phyloP scores from a whole-genome alignment of 2,329 filamentous ascomycete genomes.

The Ceratocystis smalleyi region DNA sequence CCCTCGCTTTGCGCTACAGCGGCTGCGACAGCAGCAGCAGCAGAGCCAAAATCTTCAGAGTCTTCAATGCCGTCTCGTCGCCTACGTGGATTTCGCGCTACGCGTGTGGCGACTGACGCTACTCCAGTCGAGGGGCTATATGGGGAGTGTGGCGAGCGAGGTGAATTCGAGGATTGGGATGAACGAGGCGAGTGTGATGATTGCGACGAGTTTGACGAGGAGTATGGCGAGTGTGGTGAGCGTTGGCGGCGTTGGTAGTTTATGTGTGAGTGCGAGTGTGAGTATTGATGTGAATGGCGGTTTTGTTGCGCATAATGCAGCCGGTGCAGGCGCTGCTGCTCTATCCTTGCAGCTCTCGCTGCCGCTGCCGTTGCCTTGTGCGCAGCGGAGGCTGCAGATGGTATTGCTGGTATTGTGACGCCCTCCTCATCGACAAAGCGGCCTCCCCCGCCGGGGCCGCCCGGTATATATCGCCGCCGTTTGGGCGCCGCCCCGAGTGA shows the following conservation, averaged over 20 bases:
- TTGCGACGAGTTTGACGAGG: too few relatives aligned
- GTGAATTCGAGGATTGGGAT: too few relatives aligned
- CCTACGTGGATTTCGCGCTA: conserved; percentile 42
- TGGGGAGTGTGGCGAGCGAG: neutral
- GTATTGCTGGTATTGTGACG: neutral
- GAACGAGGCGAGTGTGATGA: too few relatives aligned
- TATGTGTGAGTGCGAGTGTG: neutral
- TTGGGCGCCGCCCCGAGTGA: conserved; percentile 50
- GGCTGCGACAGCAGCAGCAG: conserved; percentile 77
- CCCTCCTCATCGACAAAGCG: conserved; percentile 62
- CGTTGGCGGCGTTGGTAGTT: neutral
- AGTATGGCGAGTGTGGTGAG: neutral
- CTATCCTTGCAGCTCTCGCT: conserved; percentile 18
- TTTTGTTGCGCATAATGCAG: neutral
- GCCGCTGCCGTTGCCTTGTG: conserved; percentile 23
- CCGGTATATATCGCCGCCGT: conserved; percentile 65
- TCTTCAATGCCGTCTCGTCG: conserved; percentile 37
- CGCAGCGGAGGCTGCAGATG: neutral
- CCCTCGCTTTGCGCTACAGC: conserved; percentile 83
- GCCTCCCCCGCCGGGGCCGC: conserved; percentile 72
- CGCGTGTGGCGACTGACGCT: conserved; percentile 33
- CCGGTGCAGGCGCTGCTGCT: neutral
- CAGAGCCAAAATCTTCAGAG: conserved; percentile 64
- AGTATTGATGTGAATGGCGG: neutral
- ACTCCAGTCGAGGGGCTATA: conserved; percentile 23